Evolutionary conservation across 208 protist genomes (phyloP), one percentile per base, ranked within the genome.

Genomic region (Trypanosoma grayi): DNA sequence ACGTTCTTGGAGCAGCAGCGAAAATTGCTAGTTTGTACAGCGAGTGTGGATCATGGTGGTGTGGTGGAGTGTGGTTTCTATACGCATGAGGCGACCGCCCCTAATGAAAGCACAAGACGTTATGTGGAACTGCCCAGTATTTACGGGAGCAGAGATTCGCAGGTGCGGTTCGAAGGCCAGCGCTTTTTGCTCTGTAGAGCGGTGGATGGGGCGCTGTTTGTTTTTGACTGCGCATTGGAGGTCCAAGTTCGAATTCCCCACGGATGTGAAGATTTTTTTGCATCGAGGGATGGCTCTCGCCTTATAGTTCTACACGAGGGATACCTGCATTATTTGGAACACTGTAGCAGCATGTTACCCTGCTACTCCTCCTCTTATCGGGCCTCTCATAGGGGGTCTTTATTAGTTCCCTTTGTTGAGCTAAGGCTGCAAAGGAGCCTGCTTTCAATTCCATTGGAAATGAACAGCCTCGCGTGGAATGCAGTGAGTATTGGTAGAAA

Each of bases 181-280:
- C 80, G 75, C 10, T 87, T 81, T 59, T 73, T 91, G 27, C 30
- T 70, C 11, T 83, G 79, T 66, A 81, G 58, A 30, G 79, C 63
- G 10, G 54, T 63, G 27, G 75, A 83, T 45, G 80, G 71, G 24
- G 65, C 67, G 8, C 40, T 81, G n/a, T 40, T 79, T 33, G 70
- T 83, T 11, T 87, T 85, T 60, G 80, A 87, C 59, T 83, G 68
- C 54, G 43, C 62, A 3, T 40, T 73, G 22, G 77, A 83, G 48
- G 41, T 66, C 14, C 69, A 70, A 52, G 47, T 91, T 16, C 67
- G 81, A 52, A 33, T 85, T 58, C 80, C 84, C 9, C 59, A 71
- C 22, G 77, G 73, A 40, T 73, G 66, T 22, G 77, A 87, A 45
- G 70, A 68, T 13, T 87, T 87, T 64, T 72, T 81, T 70, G 73